phyloP scores from a whole-genome alignment of 345 rosid genomes.

The Salix arbutifolia region DNA sequence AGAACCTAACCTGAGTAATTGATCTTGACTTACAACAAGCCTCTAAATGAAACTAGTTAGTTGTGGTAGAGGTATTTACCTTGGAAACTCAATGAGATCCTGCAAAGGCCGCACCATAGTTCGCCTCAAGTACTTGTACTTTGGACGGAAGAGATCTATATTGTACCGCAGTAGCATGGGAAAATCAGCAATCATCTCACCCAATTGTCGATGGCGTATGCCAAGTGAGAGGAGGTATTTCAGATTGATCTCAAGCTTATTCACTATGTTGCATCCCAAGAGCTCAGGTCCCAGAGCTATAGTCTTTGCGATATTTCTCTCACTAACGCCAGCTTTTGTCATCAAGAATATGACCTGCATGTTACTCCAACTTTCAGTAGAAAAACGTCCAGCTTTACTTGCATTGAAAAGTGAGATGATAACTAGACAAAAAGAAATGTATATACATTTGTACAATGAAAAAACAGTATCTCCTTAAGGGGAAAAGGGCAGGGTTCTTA shows the following conservation, averaged over 20 bases:
- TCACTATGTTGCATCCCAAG: constrained; percentile 72
- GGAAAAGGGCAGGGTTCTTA: background rate
- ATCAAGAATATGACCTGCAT: constrained; percentile 75
- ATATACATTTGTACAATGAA: background rate
- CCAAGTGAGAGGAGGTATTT: constrained; percentile 77
- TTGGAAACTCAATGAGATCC: constrained; percentile 83
- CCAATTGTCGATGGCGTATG: constrained; percentile 52
- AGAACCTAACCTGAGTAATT: background rate
- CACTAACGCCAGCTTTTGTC: constrained; percentile 73
- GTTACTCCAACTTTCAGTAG: constrained; percentile 4
- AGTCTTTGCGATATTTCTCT: constrained; percentile 71
- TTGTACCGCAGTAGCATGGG: constrained; percentile 82
- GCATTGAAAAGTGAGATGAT: background rate
- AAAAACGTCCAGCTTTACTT: background rate
- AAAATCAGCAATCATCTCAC: constrained; percentile 87
- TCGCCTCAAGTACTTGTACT: constrained; percentile 73
- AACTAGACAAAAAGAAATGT: background rate
- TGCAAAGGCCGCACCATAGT: constrained; percentile 78
- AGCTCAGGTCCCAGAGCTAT: constrained; percentile 83
- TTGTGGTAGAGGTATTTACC: constrained; percentile 34
- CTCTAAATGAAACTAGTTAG: background rate
- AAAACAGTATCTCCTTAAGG: background rate
- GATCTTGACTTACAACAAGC: background rate
- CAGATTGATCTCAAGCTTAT: constrained; percentile 67
- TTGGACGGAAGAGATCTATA: constrained; percentile 65